Evolutionary conservation across 163 green algal genomes (phyloP).

Genomic region (Trebouxia gelatinosa): DNA sequence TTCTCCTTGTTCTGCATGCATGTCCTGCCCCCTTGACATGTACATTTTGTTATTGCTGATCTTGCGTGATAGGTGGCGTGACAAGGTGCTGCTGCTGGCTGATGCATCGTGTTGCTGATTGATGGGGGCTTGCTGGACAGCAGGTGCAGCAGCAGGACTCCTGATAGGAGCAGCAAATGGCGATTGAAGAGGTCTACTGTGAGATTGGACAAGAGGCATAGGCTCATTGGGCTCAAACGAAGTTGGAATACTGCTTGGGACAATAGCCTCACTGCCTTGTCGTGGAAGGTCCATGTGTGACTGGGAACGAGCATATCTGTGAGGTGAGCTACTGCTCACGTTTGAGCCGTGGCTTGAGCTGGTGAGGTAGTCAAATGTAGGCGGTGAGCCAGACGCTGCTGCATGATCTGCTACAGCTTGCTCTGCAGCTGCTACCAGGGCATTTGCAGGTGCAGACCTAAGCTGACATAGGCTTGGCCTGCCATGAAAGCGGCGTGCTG

Average conservation of each 20-base stretch:
- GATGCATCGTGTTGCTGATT: too few species aligned
- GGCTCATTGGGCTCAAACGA: too few species aligned
- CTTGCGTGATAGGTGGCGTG: background rate
- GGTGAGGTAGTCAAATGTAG: too few species aligned
- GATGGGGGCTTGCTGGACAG: too few species aligned
- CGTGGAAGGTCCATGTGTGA: constrained; percentile 19
- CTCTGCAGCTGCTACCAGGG: constrained; percentile 12
- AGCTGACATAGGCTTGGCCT: background rate
- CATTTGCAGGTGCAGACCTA: constrained; percentile 1
- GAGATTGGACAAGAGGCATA: too few species aligned
- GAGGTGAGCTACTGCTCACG: too few species aligned
- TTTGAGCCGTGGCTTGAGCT: too few species aligned
- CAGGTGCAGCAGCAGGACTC: too few species aligned
- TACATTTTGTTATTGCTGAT: constrained; percentile 18
- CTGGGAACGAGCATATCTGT: background rate
- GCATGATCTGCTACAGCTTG: background rate
- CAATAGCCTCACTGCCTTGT: background rate
- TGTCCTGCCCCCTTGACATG: background rate
- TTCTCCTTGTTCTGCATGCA: background rate
- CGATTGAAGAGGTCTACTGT: too few species aligned
- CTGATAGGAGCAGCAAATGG: too few species aligned
- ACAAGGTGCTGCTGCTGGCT: too few species aligned
- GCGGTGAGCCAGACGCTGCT: background rate
- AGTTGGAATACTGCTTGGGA: background rate
- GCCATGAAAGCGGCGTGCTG: background rate